phyloP scores from a whole-genome alignment of 768 basidiomycete species.

The Boletus subparvulus region DNA sequence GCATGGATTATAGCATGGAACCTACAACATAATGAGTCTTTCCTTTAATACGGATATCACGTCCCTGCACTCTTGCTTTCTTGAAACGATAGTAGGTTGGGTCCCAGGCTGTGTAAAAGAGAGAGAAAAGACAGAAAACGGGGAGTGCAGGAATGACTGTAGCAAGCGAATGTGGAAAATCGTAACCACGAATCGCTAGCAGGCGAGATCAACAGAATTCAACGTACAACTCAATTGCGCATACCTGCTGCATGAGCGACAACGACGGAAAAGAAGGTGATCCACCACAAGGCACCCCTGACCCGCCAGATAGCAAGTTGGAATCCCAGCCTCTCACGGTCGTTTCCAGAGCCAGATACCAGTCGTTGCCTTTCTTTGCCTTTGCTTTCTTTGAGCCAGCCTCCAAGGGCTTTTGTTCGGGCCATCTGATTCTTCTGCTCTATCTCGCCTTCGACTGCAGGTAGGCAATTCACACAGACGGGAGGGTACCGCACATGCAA shows the following conservation, averaged over 20 bases:
- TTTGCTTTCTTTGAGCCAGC: conserved; percentile 64
- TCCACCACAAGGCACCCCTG: conserved; percentile 66
- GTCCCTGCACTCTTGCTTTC: conserved; percentile 65
- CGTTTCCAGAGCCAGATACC: conserved; percentile 40
- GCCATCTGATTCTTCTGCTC: conserved; percentile 79
- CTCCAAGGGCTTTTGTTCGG: conserved; percentile 69
- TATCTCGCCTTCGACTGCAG: conserved; percentile 81
- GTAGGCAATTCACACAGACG: conserved; percentile 73
- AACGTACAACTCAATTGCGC: conserved; percentile 13
- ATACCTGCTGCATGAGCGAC: conserved; percentile 48
- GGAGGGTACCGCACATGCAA: conserved; percentile 84
- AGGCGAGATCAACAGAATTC: conserved; percentile 1
- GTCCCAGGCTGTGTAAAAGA: conserved; percentile 85
- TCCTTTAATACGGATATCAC: conserved; percentile 66
- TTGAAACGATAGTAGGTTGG: conserved; percentile 69
- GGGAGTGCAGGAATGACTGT: conserved; percentile 46
- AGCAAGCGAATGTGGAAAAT: conserved; percentile 18
- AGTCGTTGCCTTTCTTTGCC: conserved; percentile 60
- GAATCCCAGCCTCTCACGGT: conserved; percentile 43
- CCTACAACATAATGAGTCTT: conserved; percentile 64
- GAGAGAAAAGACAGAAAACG: conserved; percentile 50
- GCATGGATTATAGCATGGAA: conserved; percentile 1
- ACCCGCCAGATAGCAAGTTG: conserved; percentile 67
- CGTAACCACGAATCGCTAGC: conserved; percentile 22
- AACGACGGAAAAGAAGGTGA: conserved; percentile 44